Conservation (phyloP, 1,284 basidiomycete genomes). For the Exobasidium cylindrosporum region DNA sequence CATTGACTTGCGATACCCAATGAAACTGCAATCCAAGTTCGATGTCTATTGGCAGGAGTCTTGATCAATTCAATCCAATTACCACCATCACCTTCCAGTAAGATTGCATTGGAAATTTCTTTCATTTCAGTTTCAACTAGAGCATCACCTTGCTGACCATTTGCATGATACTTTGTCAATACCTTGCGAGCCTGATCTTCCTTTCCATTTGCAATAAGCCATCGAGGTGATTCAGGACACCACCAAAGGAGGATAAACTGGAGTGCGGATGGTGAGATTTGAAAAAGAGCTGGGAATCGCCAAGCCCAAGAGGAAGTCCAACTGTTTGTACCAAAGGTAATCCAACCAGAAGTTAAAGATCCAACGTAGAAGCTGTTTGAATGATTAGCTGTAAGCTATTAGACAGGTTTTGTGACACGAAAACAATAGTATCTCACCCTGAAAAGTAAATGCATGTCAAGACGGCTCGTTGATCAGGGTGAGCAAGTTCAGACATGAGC, state of each 20-base stretch:
- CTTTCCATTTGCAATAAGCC: constrained; percentile 25
- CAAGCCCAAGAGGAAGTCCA: constrained; percentile 9
- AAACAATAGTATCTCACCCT: no score
- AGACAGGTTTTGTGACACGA: no score
- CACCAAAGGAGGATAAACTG: constrained; percentile 12
- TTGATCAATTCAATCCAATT: constrained; percentile 26
- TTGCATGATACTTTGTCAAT: constrained; percentile 25
- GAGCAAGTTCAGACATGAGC: constrained; percentile 17
- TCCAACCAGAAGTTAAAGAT: constrained; percentile 9
- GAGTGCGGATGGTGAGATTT: constrained; percentile 19
- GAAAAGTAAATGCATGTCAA: not conserved
- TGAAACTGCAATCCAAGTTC: constrained; percentile 21
- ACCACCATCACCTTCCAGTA: constrained; percentile 18
- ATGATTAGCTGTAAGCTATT: no score
- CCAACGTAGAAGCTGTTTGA: constrained; percentile 9
- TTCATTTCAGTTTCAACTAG: constrained; percentile 24
- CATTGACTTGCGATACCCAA: constrained; percentile 19
- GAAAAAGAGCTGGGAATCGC: constrained; percentile 12
- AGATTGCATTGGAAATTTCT: constrained; percentile 23
- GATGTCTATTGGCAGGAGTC: constrained; percentile 19
- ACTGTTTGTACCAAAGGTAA: constrained; percentile 8
- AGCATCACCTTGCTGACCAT: constrained; percentile 20
- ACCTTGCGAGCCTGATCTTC: constrained; percentile 23
- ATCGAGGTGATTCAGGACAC: constrained; percentile 31
- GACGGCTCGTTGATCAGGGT: constrained; percentile 15